Base-by-base conservation (phyloP, 192 early-diverging fungal species). In the Entophlyctis helioformis region DNA sequence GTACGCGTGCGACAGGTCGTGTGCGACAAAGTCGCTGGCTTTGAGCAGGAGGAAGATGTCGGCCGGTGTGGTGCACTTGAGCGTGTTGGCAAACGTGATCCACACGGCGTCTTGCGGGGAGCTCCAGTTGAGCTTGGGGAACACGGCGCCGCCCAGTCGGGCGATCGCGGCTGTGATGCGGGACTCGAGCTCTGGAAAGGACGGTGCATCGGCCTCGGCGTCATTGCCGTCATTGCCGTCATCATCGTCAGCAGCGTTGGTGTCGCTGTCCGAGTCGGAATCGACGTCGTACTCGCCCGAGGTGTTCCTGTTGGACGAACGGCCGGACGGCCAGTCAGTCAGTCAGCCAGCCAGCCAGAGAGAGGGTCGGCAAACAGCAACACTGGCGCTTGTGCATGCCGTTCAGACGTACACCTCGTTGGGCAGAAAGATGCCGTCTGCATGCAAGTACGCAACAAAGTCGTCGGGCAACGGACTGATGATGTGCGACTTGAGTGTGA, bases 121-220 rank as follows among this genome's bases (percentile, higher is more conserved):
- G 46, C 80, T 86, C 96, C 96, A 99, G 56, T 86, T 89, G 42
- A 97, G 76, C 35, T 95, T 93, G 15, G 92, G 91, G 53, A 98
- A 91, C 22, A 88, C 85, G 10, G 64, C 72, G 7, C 86, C 88
- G 20, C 81, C 88, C 27, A 87, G 71, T 22, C 72, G 63, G 0
- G 67, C 71, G 28, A 98, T 85, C 2, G 69, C 69, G 15, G 59
- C 48, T 26, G 66, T 64, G 31, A 96, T 86, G 22, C 64, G 53
- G 0, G 35, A 23, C 20, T 83, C 80, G 21, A 87, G 46, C n/a
- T 61, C 60, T 12, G 84, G 82, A 49, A 87, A 86, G 33, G 60
- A 46, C 6, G 82, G 80, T 11, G 57, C 26, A 15, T 60, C 62
- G 15, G 59, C 64, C 0, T 72, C 63, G 6, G 63, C 66, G 2